Percentiles rank a stretch among this genome's conserved stretches.
These are phyloP conservation scores for Boletus hoseneyae DNA, from an alignment of 1,284 basidiomycete genomes.

Conservation along the genomic window DNA sequence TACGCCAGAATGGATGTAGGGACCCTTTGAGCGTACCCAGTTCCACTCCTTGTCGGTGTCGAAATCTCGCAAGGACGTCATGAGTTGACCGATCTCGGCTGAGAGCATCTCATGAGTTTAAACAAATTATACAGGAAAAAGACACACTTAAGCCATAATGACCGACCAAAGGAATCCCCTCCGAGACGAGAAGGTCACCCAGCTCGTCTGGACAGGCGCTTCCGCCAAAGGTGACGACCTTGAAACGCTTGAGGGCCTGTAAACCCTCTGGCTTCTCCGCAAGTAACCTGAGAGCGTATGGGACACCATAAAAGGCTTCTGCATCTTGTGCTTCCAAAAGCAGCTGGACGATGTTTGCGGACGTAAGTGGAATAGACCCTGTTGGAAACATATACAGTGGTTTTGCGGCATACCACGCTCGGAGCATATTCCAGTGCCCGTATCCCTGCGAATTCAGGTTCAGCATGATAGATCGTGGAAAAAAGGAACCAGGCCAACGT, in stretches of 20 bases:
- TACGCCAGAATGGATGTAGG: conserved; percentile 28
- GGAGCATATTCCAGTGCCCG: conserved; percentile 28
- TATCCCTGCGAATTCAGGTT: conserved; percentile 13
- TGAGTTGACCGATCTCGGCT: conserved; percentile 40
- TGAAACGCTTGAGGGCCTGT: conserved; percentile 45
- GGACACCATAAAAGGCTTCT: conserved; percentile 19
- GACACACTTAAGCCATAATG: conserved; percentile 47
- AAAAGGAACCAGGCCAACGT: conserved; percentile 32
- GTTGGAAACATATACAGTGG: conserved; percentile 50
- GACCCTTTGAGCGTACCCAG: conserved; percentile 42
- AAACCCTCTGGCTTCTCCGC: conserved; percentile 49
- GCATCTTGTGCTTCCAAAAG: conserved; percentile 20
- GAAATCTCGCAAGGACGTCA: conserved; percentile 52
- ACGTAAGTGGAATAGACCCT: conserved; percentile 48
- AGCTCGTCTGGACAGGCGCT: conserved; percentile 47
- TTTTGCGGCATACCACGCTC: conserved; percentile 40
- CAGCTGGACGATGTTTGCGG: conserved; percentile 42
- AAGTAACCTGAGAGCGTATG: conserved; percentile 39
- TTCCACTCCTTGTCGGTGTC: conserved; percentile 57
- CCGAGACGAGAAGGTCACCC: conserved; percentile 49
- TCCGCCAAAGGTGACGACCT: conserved; percentile 50
- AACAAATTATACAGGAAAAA: neutral
- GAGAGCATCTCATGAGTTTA: neutral
- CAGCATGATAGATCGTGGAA: conserved; percentile 1
- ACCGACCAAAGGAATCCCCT: conserved; percentile 52